These are phyloP conservation scores for Fraxinus floribunda DNA, from an alignment of 305 asterid genomes.

Conservation along the genomic window DNA sequence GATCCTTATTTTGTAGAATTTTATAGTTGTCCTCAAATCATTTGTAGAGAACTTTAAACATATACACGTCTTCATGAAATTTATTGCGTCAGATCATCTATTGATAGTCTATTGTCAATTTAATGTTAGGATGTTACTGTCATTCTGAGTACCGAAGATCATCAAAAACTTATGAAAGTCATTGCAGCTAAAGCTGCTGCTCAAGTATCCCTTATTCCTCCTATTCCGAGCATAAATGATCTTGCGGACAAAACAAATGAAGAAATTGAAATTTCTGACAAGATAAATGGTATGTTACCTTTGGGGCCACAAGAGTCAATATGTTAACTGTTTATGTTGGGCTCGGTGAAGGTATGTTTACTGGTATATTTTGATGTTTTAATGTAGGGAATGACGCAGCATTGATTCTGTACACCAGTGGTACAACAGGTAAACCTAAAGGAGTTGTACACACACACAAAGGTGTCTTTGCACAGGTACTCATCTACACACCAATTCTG, in stretches of 20 bases:
- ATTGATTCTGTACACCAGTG: constrained; percentile 87
- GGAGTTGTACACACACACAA: constrained; percentile 98
- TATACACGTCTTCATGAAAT: neutral
- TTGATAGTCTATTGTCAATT: neutral
- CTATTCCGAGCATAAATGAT: constrained; percentile 39
- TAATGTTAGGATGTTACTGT: constrained; percentile 64
- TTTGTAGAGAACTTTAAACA: neutral
- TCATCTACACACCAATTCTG: constrained; percentile 15
- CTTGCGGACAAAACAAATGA: constrained; percentile 28
- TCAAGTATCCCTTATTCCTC: constrained; percentile 70
- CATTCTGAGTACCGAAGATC: constrained; percentile 90
- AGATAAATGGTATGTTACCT: constrained; percentile 45
- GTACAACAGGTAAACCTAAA: constrained; percentile 98
- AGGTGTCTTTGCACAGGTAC: constrained; percentile 89
- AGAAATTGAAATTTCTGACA: constrained; percentile 32
- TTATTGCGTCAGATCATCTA: neutral
- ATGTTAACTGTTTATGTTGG: constrained; percentile 8
- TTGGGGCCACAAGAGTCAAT: constrained; percentile 12
- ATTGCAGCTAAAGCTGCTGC: constrained; percentile 82
- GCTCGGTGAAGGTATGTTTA: neutral
- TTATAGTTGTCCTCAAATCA: neutral
- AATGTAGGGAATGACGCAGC: constrained; percentile 77
- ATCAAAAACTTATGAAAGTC: constrained; percentile 69
- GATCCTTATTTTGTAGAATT: neutral
- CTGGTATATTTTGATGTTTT: constrained; percentile 22